Conservation (phyloP, 345 rosid genomes). For the Gossypioides kirkii region DNA sequence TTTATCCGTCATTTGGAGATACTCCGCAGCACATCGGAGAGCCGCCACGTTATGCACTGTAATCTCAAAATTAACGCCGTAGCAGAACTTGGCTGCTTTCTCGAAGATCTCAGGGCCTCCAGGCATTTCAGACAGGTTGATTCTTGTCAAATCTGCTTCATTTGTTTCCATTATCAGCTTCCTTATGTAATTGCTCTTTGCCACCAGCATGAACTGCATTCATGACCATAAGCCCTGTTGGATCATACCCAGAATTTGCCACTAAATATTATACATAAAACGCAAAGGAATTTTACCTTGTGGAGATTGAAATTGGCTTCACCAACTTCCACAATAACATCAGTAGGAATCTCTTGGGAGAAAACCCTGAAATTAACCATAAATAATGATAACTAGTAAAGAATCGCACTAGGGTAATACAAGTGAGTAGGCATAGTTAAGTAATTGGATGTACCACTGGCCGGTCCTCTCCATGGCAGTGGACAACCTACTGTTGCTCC, state of each 20-base stretch:
- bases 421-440: not conserved
- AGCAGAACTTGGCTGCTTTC: slow-evolving; percentile 93
- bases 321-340: slow-evolving; percentile 66
- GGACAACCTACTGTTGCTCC: slow-evolving; percentile 36
- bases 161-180: slow-evolving; percentile 67
- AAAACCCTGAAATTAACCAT: slow-evolving; percentile 54
- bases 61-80: slow-evolving; percentile 90
- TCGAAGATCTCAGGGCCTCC: slow-evolving; percentile 96
- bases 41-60: slow-evolving; percentile 92
- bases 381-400: not conserved
- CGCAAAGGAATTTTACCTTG: slow-evolving; percentile 30
- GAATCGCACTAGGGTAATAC: not conserved
- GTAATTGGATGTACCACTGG: slow-evolving; percentile 52
- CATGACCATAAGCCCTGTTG: not conserved
- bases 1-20: slow-evolving; percentile 74
- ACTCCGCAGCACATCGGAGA: slow-evolving; percentile 83
- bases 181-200: slow-evolving; percentile 87
- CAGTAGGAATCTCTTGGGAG: slow-evolving; percentile 81
- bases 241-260: not conserved
- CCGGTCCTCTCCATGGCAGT: slow-evolving; percentile 79
- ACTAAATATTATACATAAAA: not conserved
- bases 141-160: slow-evolving; percentile 50
- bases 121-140: slow-evolving; percentile 63
- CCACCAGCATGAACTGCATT: slow-evolving; percentile 77
- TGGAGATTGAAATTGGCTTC: slow-evolving; percentile 86